Conservation (phyloP, 2,329 filamentous ascomycete genomes). For the Phaeosphaeriaceae sp. region DNA sequence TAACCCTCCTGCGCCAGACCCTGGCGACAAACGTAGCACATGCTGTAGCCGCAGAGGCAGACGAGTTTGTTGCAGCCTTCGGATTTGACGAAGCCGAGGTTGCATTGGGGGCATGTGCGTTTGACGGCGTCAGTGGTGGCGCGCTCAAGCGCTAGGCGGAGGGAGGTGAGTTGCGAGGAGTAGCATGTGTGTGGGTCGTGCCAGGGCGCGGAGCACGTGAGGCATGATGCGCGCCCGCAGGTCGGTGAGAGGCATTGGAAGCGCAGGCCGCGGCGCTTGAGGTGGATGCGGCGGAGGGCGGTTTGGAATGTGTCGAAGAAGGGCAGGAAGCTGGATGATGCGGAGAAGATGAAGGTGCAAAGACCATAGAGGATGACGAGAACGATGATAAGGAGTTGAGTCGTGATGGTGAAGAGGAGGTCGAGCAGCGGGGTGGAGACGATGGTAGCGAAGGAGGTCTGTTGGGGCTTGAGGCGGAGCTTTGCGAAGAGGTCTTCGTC, state of each 20-base stretch:
- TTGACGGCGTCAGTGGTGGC: constrained; percentile 95
- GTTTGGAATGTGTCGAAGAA: constrained; percentile 57
- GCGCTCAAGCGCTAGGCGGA: constrained; percentile 89
- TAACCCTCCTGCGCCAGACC: constrained; percentile 75
- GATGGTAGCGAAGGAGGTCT: constrained; percentile 33
- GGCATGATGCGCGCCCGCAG: constrained; percentile 77
- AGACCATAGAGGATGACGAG: constrained; percentile 50
- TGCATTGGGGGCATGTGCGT: constrained; percentile 90
- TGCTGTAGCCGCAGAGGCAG: constrained; percentile 93
- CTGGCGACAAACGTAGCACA: constrained; percentile 93
- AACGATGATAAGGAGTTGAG: constrained; percentile 64
- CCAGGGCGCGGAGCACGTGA: constrained; percentile 84
- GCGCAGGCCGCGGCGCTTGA: constrained; percentile 73
- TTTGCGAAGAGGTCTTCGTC: constrained; percentile 31
- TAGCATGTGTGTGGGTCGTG: constrained; percentile 88
- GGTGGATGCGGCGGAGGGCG: constrained; percentile 71
- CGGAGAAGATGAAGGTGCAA: constrained; percentile 25
- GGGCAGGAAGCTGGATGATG: constrained; percentile 18
- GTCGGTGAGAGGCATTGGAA: constrained; percentile 77
- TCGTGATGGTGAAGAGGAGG: constrained; percentile 41
- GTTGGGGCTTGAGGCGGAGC: constrained; percentile 40
- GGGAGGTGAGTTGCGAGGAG: constrained; percentile 73
- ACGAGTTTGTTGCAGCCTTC: constrained; percentile 97
- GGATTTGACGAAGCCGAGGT: constrained; percentile 90
- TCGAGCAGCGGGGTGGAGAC: constrained; percentile 39